These are phyloP conservation scores for Rhizomucor pusillus DNA, from an alignment of 371 early-diverging fungal genomes.

Conservation along the genomic window DNA sequence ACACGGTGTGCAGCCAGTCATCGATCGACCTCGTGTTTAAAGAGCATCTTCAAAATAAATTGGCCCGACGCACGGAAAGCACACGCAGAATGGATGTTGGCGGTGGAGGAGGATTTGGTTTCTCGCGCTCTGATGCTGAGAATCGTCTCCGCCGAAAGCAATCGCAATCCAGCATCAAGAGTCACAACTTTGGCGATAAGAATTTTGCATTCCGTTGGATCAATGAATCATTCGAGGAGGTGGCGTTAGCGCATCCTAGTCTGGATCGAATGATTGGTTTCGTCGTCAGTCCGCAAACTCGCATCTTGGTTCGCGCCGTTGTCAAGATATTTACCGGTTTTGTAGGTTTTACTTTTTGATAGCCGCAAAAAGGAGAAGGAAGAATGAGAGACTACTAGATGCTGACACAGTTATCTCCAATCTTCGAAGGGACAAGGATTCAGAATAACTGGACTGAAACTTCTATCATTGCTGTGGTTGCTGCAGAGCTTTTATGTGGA, in stretches of 20 bases:
- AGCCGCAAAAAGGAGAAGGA: too few relatives aligned
- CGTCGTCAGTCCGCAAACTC: constrained; percentile 50
- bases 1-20: constrained; percentile 24
- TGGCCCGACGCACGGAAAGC: constrained; percentile 17
- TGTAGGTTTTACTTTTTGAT: constrained; percentile 20
- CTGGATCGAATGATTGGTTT: constrained; percentile 52
- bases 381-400: too few relatives aligned
- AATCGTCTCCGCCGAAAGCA: constrained; percentile 17
- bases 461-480: constrained; percentile 66
- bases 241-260: constrained; percentile 48
- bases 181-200: constrained; percentile 50
- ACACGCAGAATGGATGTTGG: constrained; percentile 5
- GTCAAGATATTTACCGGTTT: constrained; percentile 48
- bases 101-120: constrained; percentile 16
- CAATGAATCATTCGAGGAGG: constrained; percentile 50
- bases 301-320: constrained; percentile 44
- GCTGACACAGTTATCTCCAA: neutral
- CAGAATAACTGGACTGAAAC: constrained; percentile 66
- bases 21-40: constrained; percentile 29
- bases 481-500: constrained; percentile 61
- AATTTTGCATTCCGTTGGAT: constrained; percentile 50
- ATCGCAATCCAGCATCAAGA: constrained; percentile 33
- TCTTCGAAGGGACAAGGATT: constrained; percentile 68
- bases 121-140: constrained; percentile 29
- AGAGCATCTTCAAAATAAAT: constrained; percentile 19